Conservation (phyloP, 495 filamentous ascomycete genomes). For the Penicillium paradoxum region DNA sequence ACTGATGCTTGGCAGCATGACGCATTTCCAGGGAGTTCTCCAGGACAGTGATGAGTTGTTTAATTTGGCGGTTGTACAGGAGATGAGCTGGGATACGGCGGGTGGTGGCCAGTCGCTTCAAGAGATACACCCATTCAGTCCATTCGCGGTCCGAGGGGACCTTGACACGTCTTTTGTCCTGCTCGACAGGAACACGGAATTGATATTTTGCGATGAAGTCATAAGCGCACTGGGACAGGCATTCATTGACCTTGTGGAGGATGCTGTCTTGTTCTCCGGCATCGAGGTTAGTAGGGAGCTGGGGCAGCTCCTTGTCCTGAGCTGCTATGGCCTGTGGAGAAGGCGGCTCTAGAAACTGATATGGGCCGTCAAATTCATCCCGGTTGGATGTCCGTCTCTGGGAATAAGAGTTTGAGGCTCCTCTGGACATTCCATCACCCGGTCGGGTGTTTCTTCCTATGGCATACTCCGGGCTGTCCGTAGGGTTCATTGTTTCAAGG, state of each 20-base stretch:
- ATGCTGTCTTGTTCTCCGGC: slow-evolving; percentile 81
- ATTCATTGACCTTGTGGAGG: slow-evolving; percentile 72
- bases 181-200: slow-evolving; percentile 77
- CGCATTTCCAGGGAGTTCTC: slow-evolving; percentile 84
- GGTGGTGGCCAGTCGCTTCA: slow-evolving; percentile 81
- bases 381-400: slow-evolving; percentile 73
- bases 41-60: slow-evolving; percentile 76
- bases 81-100: slow-evolving; percentile 76
- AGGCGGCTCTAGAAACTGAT: slow-evolving; percentile 70
- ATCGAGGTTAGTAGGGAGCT: slow-evolving; percentile 75
- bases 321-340: slow-evolving; percentile 59
- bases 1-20: slow-evolving; percentile 77
- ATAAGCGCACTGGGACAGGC: slow-evolving; percentile 77
- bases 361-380: slow-evolving; percentile 84
- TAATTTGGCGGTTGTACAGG: slow-evolving; percentile 84
- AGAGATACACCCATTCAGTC: slow-evolving; percentile 87
- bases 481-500: slow-evolving; percentile 26
- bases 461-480: slow-evolving; percentile 38
- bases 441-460: slow-evolving; percentile 38
- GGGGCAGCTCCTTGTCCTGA: slow-evolving; percentile 73
- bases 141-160: slow-evolving; percentile 78
- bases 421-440: slow-evolving; percentile 41
- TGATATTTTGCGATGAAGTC: slow-evolving; percentile 87
- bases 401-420: slow-evolving; percentile 50
- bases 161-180: slow-evolving; percentile 74